phyloP scores from a whole-genome alignment of 2,329 filamentous ascomycete genomes.

The Xylariaceae sp. region DNA sequence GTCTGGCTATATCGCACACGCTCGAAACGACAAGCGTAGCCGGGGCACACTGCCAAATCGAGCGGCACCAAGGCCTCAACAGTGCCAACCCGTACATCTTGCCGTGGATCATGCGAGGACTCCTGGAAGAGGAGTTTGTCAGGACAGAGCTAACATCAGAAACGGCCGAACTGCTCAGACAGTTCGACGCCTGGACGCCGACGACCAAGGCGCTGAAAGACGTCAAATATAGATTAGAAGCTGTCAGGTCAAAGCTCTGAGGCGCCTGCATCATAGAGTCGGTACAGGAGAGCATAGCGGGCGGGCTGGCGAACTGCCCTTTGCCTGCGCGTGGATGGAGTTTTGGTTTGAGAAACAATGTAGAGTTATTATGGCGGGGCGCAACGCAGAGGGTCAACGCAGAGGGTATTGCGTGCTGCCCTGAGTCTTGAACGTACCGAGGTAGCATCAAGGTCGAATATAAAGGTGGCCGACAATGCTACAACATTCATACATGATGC shows the following conservation, averaged over 20 bases:
- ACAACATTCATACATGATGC: too few species aligned
- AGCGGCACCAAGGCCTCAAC: slow-evolving; percentile 47
- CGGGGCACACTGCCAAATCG: slow-evolving; percentile 47
- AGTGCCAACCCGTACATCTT: slow-evolving; percentile 82
- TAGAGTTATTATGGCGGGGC: too few species aligned
- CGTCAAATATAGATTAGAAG: slow-evolving; percentile 91
- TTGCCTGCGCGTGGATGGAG: slow-evolving; percentile 3
- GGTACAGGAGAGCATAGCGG: too few species aligned
- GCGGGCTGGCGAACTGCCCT: not conserved
- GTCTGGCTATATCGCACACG: slow-evolving; percentile 68
- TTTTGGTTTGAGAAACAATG: slow-evolving; percentile 2
- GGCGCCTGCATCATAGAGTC: not conserved
- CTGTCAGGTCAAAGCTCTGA: slow-evolving; percentile 78
- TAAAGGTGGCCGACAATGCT: too few species aligned
- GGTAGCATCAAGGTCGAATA: too few species aligned
- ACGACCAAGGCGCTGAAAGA: slow-evolving; percentile 88
- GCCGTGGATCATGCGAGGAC: slow-evolving; percentile 91
- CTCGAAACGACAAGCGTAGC: slow-evolving; percentile 65
- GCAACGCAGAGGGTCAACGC: too few species aligned
- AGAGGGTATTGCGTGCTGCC: too few species aligned
- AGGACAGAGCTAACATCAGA: slow-evolving; percentile 76
- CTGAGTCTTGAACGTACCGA: too few species aligned
- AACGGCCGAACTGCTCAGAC: slow-evolving; percentile 71
- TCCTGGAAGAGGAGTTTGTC: slow-evolving; percentile 89
- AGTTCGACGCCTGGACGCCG: slow-evolving; percentile 95